Percentiles rank a stretch among this genome's conserved stretches.
Evolutionary conservation across 192 early-diverging fungal genomes (phyloP).

Genomic region (Coemansia sp.): DNA sequence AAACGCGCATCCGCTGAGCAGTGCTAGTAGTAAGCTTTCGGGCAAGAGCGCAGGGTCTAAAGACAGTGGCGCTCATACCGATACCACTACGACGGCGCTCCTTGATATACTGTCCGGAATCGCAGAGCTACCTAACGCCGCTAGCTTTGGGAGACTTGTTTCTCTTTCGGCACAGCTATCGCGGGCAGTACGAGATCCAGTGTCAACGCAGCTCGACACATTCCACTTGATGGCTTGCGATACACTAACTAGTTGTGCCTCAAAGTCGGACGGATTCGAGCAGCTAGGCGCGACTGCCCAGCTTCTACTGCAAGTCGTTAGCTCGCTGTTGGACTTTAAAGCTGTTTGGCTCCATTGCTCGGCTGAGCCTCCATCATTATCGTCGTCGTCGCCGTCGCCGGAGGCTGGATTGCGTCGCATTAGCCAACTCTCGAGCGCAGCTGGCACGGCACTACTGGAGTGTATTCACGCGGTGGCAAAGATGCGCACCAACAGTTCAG

Average conservation of each 20-base stretch:
- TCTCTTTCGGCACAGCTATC: constrained; percentile 25
- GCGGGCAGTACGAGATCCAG: constrained; percentile 12
- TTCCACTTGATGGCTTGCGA: constrained; percentile 33
- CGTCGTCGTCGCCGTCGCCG: background rate
- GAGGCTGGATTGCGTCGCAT: background rate
- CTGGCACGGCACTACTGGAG: constrained; percentile 10
- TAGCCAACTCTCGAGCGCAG: constrained; percentile 9
- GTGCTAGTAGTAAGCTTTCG: background rate
- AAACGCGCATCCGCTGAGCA: background rate
- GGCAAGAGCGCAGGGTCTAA: background rate
- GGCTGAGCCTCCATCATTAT: background rate
- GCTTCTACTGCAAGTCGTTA: constrained; percentile 25
- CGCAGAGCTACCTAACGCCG: constrained; percentile 15
- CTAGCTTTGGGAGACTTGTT: constrained; percentile 25
- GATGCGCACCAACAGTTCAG: background rate
- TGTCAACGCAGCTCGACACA: background rate
- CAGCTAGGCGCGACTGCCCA: constrained; percentile 24
- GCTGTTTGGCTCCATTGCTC: constrained; percentile 23
- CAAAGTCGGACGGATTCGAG: constrained; percentile 1
- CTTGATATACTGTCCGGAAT: constrained; percentile 28
- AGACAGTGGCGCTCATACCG: background rate
- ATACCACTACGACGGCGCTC: constrained; percentile 1
- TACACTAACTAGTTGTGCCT: background rate
- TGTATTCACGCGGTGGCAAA: constrained; percentile 1
- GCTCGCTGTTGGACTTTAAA: constrained; percentile 15